Evolutionary conservation across 345 rosid genomes (phyloP).

Genomic region (Eutrema heterophyllum): DNA sequence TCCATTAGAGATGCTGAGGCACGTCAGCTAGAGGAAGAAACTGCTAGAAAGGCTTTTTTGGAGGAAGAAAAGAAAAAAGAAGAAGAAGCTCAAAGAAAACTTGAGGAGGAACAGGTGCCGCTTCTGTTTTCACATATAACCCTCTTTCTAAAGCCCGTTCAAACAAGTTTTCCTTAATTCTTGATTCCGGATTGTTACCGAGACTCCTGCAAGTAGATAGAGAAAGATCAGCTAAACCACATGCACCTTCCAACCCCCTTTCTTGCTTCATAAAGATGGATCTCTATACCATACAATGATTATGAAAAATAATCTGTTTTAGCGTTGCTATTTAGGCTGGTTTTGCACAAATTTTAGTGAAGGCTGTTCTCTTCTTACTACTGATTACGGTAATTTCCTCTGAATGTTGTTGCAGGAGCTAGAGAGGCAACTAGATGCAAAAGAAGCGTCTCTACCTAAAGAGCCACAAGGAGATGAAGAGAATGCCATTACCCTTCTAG

Average conservation of each 20-base stretch:
- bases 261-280: too few relatives aligned
- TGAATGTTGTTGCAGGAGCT: slow-evolving; percentile 58
- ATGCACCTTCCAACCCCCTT: neutral
- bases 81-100: slow-evolving; percentile 69
- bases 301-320: too few relatives aligned
- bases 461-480: slow-evolving; percentile 85
- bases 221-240: neutral
- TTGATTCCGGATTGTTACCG: neutral
- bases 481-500: slow-evolving; percentile 79
- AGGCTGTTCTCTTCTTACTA: neutral
- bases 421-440: slow-evolving; percentile 73
- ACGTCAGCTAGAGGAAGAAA: slow-evolving; percentile 66
- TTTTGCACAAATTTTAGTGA: neutral
- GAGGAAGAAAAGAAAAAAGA: slow-evolving; percentile 68
- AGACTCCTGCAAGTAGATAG: neutral
- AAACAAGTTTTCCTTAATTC: neutral
- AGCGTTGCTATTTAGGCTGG: too few relatives aligned
- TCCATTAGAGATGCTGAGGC: slow-evolving; percentile 86
- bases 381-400: neutral
- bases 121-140: neutral
- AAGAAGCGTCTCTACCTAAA: slow-evolving; percentile 89
- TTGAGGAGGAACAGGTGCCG: slow-evolving; percentile 83
- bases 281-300: too few relatives aligned
- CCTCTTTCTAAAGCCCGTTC: neutral
- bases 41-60: slow-evolving; percentile 66